Base-by-base conservation (phyloP, 805 yeast genomes). In the Ogataea zsoltii region DNA sequence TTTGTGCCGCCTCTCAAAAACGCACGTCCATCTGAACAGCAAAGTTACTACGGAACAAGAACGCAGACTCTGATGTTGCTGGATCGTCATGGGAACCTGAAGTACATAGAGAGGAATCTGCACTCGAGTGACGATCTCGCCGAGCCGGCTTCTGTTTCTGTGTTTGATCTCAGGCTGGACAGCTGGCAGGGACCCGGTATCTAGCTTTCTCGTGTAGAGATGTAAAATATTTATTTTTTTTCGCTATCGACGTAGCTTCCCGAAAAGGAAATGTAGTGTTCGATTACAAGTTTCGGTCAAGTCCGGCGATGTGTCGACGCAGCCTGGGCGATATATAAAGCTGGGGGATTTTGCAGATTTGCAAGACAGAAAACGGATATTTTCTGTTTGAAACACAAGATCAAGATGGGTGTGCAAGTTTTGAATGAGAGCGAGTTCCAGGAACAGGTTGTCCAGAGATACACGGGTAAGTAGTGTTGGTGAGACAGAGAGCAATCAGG, bases 41-140 rank as follows among this genome's bases (percentile, higher is more conserved):
- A 71, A 13, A 88, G 89, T 17, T 81, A 71, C 56, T 91, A 89
- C 60, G 97, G 97, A 0, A 90, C 97, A 0, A 68, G 97, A 44
- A 87, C 96, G 0, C 96, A 90, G 62, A 88, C 96, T 0, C 76
- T 89, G 2, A 72, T 89, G 3, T 55, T 88, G 17, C 72, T 86
- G 9, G 80, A 78, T 57, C 74, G 71, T 31, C 46, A 57, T 32
- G 72, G 87, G 56, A 45, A 66, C 30, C 49, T 85, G 16, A 75
- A 76, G 39, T 87, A 85, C 62, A 67, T 76, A 12, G 96, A 90
- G 60, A 69, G 72, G 38, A 77, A 79, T 45, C 54, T 85, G 15
- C 85, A 83, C 54, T 65, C 72, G n/a, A 58, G 71, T 11, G 82
- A 79, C 55, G 58, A 62, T 33, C 19, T 55, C n/a, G 17, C 38